These are phyloP conservation scores for Hypoxylon lenormandii DNA, from an alignment of 495 filamentous ascomycete genomes.

Conservation along the genomic window DNA sequence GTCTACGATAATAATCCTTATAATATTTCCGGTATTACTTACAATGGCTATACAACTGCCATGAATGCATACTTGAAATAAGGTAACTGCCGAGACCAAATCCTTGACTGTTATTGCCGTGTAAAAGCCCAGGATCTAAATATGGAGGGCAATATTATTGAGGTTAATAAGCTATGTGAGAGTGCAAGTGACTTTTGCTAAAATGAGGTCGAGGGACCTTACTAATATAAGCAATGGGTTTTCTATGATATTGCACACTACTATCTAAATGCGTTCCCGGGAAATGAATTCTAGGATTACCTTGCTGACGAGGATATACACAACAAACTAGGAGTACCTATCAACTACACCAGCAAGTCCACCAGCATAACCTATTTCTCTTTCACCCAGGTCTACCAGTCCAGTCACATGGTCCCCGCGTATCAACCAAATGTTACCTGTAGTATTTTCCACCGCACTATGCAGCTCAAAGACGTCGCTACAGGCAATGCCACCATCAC, in stretches of 20 bases:
- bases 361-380: constrained; percentile 70
- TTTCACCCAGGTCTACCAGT: constrained; percentile 70
- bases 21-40: constrained; percentile 68
- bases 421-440: constrained; percentile 60
- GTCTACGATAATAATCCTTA: constrained; percentile 78
- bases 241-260: constrained; percentile 71
- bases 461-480: constrained; percentile 67
- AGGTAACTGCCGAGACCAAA: constrained; percentile 61
- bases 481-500: constrained; percentile 60
- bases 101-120: constrained; percentile 59
- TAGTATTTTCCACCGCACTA: constrained; percentile 56
- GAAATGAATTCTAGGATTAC: constrained; percentile 68
- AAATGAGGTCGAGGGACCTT: constrained; percentile 59
- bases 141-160: constrained; percentile 57
- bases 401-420: constrained; percentile 72
- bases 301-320: constrained; percentile 70
- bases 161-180: constrained; percentile 60
- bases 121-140: constrained; percentile 57
- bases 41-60: constrained; percentile 52
- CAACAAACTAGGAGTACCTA: constrained; percentile 69
- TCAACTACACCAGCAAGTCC: constrained; percentile 75
- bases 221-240: constrained; percentile 46
- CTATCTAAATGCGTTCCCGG: constrained; percentile 71
- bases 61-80: constrained; percentile 53
- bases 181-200: constrained; percentile 58